Percentiles rank a stretch among this genome's conserved stretches.
phyloP scores from a whole-genome alignment of 768 basidiomycete genomes.

The Exsudoporus frostii region DNA sequence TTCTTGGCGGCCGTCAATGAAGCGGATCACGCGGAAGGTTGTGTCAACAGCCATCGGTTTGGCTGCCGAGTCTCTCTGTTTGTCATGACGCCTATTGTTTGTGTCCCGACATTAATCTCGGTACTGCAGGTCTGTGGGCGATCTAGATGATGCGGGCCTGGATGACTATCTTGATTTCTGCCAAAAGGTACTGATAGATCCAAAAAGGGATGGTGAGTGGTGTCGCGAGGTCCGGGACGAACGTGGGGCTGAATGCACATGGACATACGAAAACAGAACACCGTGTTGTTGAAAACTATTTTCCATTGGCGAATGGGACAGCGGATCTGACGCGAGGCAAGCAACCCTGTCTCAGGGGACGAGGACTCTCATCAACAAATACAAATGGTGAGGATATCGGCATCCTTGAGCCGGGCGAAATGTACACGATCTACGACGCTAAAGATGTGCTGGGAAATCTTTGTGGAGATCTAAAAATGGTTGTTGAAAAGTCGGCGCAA shows the following conservation, averaged over 20 bases:
- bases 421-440: conserved; percentile 61
- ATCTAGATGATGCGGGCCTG: conserved; percentile 48
- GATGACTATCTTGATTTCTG: conserved; percentile 70
- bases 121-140: conserved; percentile 46
- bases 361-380: conserved; percentile 10
- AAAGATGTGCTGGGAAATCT: conserved; percentile 64
- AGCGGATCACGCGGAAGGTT: conserved; percentile 34
- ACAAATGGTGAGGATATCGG: conserved; percentile 4
- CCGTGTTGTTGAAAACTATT: conserved; percentile 38
- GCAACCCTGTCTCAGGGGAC: not conserved
- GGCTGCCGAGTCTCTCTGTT: conserved; percentile 46
- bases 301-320: conserved; percentile 33
- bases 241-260: conserved; percentile 12
- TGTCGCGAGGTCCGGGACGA: conserved; percentile 9
- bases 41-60: conserved; percentile 37
- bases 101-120: conserved; percentile 4
- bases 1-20: conserved; percentile 44
- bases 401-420: conserved; percentile 51
- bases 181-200: conserved; percentile 46
- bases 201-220: conserved; percentile 25
- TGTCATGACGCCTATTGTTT: conserved; percentile 24
- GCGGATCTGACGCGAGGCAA: not conserved
- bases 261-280: conserved; percentile 21
- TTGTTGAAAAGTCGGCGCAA: conserved; percentile 49
- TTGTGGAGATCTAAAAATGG: conserved; percentile 45